phyloP scores from a whole-genome alignment of 768 basidiomycete species.

The Mycena venus region DNA sequence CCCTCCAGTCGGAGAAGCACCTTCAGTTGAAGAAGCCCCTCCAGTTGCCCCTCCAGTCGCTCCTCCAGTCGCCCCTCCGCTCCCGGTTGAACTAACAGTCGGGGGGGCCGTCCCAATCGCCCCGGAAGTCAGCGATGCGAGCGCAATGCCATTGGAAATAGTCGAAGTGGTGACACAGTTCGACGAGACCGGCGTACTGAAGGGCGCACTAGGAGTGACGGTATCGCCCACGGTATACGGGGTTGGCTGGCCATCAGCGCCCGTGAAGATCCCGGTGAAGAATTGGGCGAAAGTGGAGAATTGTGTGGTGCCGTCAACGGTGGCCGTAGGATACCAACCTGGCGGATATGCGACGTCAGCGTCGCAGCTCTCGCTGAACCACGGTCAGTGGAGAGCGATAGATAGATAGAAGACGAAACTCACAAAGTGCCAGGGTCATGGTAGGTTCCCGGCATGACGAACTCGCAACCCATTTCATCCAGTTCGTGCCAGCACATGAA shows the following conservation, averaged over 20 bases:
- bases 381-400: not conserved
- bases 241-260: conserved; percentile 37
- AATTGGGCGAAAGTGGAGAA: conserved; percentile 61
- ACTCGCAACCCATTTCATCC: conserved; percentile 57
- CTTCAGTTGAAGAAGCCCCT: too few relatives aligned
- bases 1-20: too few relatives aligned
- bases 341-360: conserved; percentile 62
- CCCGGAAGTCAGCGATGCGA: conserved; percentile 31
- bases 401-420: conserved; percentile 25
- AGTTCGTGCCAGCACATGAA: conserved; percentile 24
- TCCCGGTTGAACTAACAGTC: not conserved
- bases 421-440: conserved; percentile 57
- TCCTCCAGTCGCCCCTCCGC: not conserved
- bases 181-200: conserved; percentile 53
- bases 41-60: not conserved
- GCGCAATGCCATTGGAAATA: conserved; percentile 54
- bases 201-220: conserved; percentile 51
- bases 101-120: conserved; percentile 14
- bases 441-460: conserved; percentile 63
- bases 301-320: conserved; percentile 49
- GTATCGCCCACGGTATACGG: conserved; percentile 56
- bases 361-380: conserved; percentile 54
- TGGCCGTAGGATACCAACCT: conserved; percentile 60
- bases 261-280: conserved; percentile 52
- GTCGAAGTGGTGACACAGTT: conserved; percentile 54